phyloP scores from a whole-genome alignment of 805 yeast species.

The Candida pseudoglaebosa region DNA sequence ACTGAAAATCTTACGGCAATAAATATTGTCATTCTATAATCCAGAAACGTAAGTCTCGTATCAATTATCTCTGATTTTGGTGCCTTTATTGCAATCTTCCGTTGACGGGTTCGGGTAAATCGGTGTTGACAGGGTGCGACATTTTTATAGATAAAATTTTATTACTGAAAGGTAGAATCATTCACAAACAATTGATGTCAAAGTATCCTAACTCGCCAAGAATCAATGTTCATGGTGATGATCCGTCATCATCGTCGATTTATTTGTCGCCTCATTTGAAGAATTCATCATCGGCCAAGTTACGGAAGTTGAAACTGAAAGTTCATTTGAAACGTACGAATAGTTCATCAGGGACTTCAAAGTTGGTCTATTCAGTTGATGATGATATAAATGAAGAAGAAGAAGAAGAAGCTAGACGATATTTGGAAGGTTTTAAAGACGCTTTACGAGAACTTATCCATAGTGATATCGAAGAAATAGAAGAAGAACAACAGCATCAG shows the following conservation, averaged over 20 bases:
- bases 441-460: constrained; percentile 46
- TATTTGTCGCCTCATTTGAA: constrained; percentile 2
- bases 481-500: background rate
- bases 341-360: constrained; percentile 13
- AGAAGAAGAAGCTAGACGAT: constrained; percentile 55
- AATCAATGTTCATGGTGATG: constrained; percentile 1
- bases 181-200: background rate
- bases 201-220: constrained; percentile 2
- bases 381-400: constrained; percentile 66
- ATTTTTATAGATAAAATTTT: no score
- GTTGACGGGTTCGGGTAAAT: no score
- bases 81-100: no score
- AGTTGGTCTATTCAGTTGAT: constrained; percentile 67
- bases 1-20: no score
- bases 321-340: constrained; percentile 29
- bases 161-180: background rate
- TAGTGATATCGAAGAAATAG: constrained; percentile 17
- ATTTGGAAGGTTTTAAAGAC: constrained; percentile 70
- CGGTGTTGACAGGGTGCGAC: no score
- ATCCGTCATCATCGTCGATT: constrained; percentile 1
- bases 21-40: no score
- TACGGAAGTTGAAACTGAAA: constrained; percentile 17
- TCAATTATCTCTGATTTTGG: no score
- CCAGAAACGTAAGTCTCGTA: no score
- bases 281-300: constrained; percentile 25